Percentiles rank a stretch among this genome's conserved stretches.
These are phyloP conservation scores for Stachybotrys echinatus DNA, from an alignment of 2,329 filamentous ascomycete species.

Conservation along the genomic window DNA sequence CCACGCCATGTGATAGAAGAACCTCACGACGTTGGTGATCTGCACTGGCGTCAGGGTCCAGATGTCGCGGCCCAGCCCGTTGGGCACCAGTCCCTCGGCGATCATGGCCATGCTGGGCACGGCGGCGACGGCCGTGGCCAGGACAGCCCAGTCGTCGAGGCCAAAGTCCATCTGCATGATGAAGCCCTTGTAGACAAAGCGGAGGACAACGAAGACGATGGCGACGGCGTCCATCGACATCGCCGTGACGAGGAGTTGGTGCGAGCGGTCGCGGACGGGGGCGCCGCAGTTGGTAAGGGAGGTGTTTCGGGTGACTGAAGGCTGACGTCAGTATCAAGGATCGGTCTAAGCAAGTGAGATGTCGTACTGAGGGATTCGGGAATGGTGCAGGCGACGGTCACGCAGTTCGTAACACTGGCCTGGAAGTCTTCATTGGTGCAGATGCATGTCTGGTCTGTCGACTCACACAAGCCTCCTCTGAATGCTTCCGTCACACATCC, in stretches of 20 bases:
- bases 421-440: background rate
- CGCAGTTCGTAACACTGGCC: conserved; percentile 3
- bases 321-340: background rate
- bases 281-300: conserved; percentile 17
- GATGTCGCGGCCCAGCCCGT: conserved; percentile 39
- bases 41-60: conserved; percentile 34
- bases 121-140: conserved; percentile 18
- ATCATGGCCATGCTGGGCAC: conserved; percentile 23
- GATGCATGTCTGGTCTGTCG: background rate
- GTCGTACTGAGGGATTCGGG: conserved; percentile 11
- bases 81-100: conserved; percentile 16
- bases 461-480: background rate
- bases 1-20: conserved; percentile 30
- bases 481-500: background rate
- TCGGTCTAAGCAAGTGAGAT: background rate
- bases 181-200: conserved; percentile 27
- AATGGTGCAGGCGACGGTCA: conserved; percentile 7
- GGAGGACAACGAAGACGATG: conserved; percentile 29
- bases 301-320: conserved; percentile 14
- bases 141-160: conserved; percentile 29
- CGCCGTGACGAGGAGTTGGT: conserved; percentile 24
- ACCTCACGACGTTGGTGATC: conserved; percentile 33
- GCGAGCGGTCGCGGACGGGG: conserved; percentile 19
- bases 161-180: conserved; percentile 22
- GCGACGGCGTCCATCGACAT: conserved; percentile 25